Evolutionary conservation across 2,329 filamentous ascomycete genomes (phyloP), one percentile per base, ranked within the genome.

Genomic region (Phyllosticta capitalensis): DNA sequence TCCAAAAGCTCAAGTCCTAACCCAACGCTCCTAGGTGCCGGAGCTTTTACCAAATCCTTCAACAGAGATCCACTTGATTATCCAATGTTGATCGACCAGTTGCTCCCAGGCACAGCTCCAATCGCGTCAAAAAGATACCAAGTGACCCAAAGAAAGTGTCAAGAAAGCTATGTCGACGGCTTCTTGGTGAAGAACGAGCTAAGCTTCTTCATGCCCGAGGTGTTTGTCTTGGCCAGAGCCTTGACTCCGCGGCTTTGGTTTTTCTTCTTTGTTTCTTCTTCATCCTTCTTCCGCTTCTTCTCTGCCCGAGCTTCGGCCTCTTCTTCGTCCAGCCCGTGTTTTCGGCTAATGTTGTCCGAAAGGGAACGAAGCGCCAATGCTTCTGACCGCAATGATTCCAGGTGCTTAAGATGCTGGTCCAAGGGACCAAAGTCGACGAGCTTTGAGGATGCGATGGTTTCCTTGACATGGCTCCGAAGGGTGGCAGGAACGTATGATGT

Each of bases 121-220:
- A 45, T 45, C 5, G 38, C n/a, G 38, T n/a, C 33, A 38, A 4
- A 38, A 5, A 38, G 14, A 45, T n/a, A 7, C 38, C 38, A 45
- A 45, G 14, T 6, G 38, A 7, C 24, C 24, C 24, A 26, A 7
- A 26, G 24, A 26, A 26, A 26, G 7, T 26, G 7, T 26, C n/a
- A n/a, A 26, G 24, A 26, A 26, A 26, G 38, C 52, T 52, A 60
- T 61, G 65, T 67, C 65, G 58, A 63, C 9, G 67, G 63, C 57
- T 75, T 76, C 75, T 92, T 95, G 62, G 84, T 84, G 73, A 99
- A 99, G 75, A 99, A 99, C 63, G 86, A 83, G 70, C 89, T 96
- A 82, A 99, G 83, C 78, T 97, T 99, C 81, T 89, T 94, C 94
- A 99, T 99, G 1, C 94, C 94, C 21, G 76, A 83, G 0, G 88